These are phyloP conservation scores for Stentor roeselii DNA, from an alignment of 73 alveolate species.

Conservation along the genomic window DNA sequence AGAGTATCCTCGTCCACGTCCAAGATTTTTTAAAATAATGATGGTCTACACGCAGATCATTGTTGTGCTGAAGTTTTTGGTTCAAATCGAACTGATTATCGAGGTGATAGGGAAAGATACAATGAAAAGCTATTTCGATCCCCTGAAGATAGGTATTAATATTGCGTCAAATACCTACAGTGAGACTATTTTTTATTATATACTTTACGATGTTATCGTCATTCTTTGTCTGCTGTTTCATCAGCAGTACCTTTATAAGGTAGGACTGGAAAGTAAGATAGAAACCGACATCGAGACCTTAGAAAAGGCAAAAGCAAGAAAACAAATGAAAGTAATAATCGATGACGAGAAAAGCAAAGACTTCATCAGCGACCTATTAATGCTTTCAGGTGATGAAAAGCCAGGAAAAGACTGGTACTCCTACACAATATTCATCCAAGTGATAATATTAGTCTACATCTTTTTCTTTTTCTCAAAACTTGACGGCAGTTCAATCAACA, in stretches of 20 bases:
- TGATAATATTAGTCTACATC: constrained; percentile 66
- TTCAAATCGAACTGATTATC: not conserved
- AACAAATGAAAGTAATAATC: not conserved
- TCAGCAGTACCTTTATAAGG: not conserved
- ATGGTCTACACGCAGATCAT: not conserved
- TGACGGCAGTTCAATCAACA: constrained; percentile 70
- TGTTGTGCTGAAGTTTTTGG: not conserved
- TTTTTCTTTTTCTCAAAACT: constrained; percentile 80
- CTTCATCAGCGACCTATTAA: not conserved
- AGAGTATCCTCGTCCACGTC: constrained; percentile 6
- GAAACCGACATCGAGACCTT: constrained; percentile 5
- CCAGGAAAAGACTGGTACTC: constrained; percentile 94
- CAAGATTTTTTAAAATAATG: not conserved
- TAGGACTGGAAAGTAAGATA: not conserved
- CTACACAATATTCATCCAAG: constrained; percentile 57
- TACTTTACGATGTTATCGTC: not conserved
- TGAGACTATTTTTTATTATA: not conserved
- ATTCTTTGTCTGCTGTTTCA: not conserved
- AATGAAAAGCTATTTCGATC: not conserved
- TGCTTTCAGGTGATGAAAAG: constrained; percentile 64
- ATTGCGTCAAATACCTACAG: not conserved
- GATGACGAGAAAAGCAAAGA: not conserved
- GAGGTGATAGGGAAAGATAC: not conserved
- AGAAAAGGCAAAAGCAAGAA: constrained; percentile 3
- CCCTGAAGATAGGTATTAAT: not conserved